Evolutionary conservation across 805 yeast species (phyloP).

Genomic region (Torulaspora franciscae): DNA sequence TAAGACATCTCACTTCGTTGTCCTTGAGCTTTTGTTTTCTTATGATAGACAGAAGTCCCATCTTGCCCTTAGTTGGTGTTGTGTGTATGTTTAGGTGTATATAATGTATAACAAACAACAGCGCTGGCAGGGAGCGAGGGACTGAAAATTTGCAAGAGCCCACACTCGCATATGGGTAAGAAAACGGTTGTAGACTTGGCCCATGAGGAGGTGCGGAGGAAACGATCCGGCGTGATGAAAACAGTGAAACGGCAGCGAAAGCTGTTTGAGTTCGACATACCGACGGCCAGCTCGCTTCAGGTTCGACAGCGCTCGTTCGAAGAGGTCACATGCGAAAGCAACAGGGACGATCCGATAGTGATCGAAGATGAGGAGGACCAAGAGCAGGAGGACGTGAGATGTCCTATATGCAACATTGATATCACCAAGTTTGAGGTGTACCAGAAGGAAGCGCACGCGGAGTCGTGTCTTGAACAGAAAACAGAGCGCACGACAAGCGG

Average conservation of each 20-base stretch:
- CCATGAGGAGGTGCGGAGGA: conserved; percentile 14
- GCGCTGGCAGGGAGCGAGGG: background rate
- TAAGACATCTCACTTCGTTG: conserved; percentile 64
- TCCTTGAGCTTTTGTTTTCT: conserved; percentile 80
- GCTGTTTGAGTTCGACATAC: conserved; percentile 27
- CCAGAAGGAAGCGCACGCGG: conserved; percentile 51
- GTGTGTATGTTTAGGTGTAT: too few relatives aligned
- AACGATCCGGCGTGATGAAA: background rate
- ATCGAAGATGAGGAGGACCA: conserved; percentile 16
- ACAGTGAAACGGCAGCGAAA: conserved; percentile 24
- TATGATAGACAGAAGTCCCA: conserved; percentile 80
- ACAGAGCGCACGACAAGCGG: background rate
- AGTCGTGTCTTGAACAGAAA: conserved; percentile 41
- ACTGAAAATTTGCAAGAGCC: background rate
- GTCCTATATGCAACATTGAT: conserved; percentile 50
- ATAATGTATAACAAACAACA: background rate
- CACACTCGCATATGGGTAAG: conserved; percentile 1
- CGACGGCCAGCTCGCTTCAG: conserved; percentile 17
- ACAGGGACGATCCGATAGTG: conserved; percentile 11
- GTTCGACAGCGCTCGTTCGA: conserved; percentile 6
- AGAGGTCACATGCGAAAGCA: background rate
- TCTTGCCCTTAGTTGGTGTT: conserved; percentile 24
- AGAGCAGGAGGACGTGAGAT: conserved; percentile 22
- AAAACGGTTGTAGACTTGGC: conserved; percentile 19
- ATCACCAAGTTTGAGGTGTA: conserved; percentile 39